Conservation (phyloP, 148 eudicot species). For the Nyssa sinensis region DNA sequence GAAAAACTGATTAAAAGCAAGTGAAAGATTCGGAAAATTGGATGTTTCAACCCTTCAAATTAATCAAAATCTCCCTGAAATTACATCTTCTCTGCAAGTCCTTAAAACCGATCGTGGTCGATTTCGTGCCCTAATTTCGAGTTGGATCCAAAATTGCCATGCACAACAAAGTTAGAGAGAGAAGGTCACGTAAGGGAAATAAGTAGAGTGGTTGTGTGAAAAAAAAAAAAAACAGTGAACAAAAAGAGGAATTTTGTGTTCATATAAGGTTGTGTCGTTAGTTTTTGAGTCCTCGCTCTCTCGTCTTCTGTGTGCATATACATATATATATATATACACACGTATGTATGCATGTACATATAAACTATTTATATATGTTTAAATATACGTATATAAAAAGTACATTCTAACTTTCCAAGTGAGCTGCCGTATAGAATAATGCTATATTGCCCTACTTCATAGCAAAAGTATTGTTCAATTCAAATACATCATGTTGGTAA, state of each 20-base stretch:
- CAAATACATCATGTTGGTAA: too few species aligned
- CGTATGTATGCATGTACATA: background rate
- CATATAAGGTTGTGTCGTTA: background rate
- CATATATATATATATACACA: background rate
- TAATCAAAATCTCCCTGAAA: slow-evolving; percentile 18
- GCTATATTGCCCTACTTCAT: too few species aligned
- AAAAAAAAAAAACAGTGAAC: background rate
- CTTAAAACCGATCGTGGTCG: slow-evolving; percentile 6
- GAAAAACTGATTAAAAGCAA: background rate
- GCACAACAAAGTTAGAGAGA: slow-evolving; percentile 10
- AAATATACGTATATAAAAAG: too few species aligned
- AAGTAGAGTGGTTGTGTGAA: background rate
- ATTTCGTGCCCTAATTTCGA: slow-evolving; percentile 23
- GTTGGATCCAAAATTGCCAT: slow-evolving; percentile 18
- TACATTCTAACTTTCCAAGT: too few species aligned
- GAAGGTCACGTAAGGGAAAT: background rate
- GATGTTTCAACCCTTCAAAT: slow-evolving; percentile 5
- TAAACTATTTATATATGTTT: too few species aligned
- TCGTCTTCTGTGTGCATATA: background rate
- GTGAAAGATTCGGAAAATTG: background rate
- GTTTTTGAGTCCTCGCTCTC: background rate
- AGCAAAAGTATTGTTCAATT: too few species aligned
- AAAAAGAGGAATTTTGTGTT: background rate
- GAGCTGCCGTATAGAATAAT: too few species aligned
- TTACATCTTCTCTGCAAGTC: slow-evolving; percentile 17